Percentiles rank a stretch among this genome's conserved stretches.
Evolutionary conservation across 164 flowering plant species (phyloP).

Genomic region (Santalum album): DNA sequence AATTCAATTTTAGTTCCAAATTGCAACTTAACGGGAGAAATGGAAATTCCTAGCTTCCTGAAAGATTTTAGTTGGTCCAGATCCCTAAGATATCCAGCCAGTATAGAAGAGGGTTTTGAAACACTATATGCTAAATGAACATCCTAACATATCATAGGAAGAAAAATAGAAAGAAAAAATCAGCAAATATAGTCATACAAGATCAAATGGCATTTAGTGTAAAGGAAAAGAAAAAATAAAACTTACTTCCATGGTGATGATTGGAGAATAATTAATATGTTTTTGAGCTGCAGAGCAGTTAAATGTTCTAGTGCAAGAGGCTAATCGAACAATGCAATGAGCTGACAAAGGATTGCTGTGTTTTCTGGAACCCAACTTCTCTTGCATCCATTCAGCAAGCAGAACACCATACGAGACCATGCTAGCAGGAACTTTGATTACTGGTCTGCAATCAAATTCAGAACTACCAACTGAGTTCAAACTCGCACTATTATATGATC

Average conservation of each 20-base stretch:
- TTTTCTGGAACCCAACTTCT: constrained; percentile 22
- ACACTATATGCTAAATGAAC: no score
- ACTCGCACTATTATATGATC: not conserved
- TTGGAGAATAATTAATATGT: constrained; percentile 63
- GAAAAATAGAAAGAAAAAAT: not conserved
- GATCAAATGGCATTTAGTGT: not conserved
- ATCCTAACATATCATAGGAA: not conserved
- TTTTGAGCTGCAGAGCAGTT: constrained; percentile 59
- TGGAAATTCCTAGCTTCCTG: no score
- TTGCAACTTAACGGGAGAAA: no score
- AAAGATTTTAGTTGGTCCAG: no score
- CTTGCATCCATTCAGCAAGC: constrained; percentile 33
- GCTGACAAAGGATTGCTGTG: constrained; percentile 15
- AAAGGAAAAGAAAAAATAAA: not conserved
- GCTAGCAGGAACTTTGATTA: constrained; percentile 43
- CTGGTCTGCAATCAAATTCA: constrained; percentile 50
- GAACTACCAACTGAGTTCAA: not conserved
- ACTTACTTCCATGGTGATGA: constrained; percentile 57
- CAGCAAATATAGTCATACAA: not conserved
- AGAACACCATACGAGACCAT: constrained; percentile 23
- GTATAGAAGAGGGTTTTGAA: no score
- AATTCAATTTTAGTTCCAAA: no score
- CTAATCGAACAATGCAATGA: constrained; percentile 27
- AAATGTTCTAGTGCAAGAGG: constrained; percentile 56
- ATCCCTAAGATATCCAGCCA: no score